phyloP scores from a whole-genome alignment of 2,329 filamentous ascomycete genomes.

The Thelonectria rubi region DNA sequence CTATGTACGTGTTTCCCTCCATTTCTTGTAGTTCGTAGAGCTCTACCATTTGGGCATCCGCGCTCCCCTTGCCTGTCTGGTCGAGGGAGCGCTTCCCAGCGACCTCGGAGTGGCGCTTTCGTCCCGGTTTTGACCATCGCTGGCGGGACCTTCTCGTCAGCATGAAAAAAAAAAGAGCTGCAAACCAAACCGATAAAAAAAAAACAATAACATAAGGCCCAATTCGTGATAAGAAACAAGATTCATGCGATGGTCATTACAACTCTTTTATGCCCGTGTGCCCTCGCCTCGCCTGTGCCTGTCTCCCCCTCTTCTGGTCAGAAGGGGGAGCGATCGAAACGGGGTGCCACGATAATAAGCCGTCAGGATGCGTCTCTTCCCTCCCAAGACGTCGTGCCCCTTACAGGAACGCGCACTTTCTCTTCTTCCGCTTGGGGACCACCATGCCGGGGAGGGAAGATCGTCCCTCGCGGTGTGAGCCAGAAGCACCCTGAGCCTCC shows the following conservation, averaged over 20 bases:
- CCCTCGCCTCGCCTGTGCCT: conserved; percentile 29
- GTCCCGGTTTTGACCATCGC: conserved; percentile 30
- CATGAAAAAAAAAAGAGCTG: conserved; percentile 25
- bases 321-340: conserved; percentile 26
- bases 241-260: conserved; percentile 54
- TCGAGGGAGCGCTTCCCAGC: conserved; percentile 36
- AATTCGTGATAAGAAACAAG: conserved; percentile 48
- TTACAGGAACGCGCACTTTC: conserved; percentile 83
- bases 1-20: conserved; percentile 34
- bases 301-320: conserved; percentile 31
- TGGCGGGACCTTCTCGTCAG: conserved; percentile 32
- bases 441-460: conserved; percentile 55
- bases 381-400: conserved; percentile 28
- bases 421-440: conserved; percentile 79
- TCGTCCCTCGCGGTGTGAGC: conserved; percentile 50
- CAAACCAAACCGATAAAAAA: conserved; percentile 34
- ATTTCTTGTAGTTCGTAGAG: conserved; percentile 21
- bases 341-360: conserved; percentile 25
- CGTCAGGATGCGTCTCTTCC: conserved; percentile 27
- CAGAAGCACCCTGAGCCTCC: conserved; percentile 56
- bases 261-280: conserved; percentile 48
- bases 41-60: conserved; percentile 24
- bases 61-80: conserved; percentile 26
- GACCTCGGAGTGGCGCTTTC: conserved; percentile 29
- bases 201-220: conserved; percentile 43